Evolutionary conservation across 2,329 filamentous ascomycete genomes (phyloP).

Genomic region (Xylogone sp.): DNA sequence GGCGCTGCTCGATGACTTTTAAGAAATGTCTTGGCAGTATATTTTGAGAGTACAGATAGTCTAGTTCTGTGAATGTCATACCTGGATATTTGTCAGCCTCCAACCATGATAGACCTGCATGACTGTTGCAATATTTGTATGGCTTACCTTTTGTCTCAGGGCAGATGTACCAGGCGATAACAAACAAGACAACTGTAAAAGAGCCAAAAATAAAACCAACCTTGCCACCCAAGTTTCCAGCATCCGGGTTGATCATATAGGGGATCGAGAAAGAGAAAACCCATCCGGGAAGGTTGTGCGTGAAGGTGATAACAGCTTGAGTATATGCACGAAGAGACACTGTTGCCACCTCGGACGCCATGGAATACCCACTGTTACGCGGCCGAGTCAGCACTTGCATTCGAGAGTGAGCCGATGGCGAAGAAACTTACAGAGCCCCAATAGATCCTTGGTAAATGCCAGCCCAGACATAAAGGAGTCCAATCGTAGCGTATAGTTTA

Average conservation of each 20-base stretch:
- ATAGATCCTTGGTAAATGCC: constrained; percentile 7
- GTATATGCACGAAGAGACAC: constrained; percentile 18
- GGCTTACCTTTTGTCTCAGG: constrained; percentile 30
- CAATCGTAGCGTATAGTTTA: too few species aligned
- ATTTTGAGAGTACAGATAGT: too few species aligned
- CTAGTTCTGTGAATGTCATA: too few species aligned
- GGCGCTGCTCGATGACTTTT: too few species aligned
- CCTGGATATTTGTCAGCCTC: too few species aligned
- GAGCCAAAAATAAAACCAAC: constrained; percentile 35
- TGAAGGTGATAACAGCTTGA: constrained; percentile 37
- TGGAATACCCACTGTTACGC: constrained; percentile 24
- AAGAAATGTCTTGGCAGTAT: too few species aligned
- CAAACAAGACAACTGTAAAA: constrained; percentile 26
- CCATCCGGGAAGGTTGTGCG: neutral
- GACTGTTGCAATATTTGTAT: too few species aligned
- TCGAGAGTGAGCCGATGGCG: constrained; percentile 35
- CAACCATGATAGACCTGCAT: too few species aligned
- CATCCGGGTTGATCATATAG: constrained; percentile 28
- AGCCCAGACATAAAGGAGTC: too few species aligned
- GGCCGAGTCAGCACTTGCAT: too few species aligned
- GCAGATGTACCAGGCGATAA: constrained; percentile 33
- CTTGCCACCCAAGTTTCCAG: constrained; percentile 33
- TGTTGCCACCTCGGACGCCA: constrained; percentile 18
- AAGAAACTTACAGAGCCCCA: too few species aligned
- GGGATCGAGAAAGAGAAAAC: constrained; percentile 32